Evolutionary conservation across 2,329 filamentous ascomycete species (phyloP), one percentile per base, ranked within the genome.

Genomic region (Penicillium sp.): DNA sequence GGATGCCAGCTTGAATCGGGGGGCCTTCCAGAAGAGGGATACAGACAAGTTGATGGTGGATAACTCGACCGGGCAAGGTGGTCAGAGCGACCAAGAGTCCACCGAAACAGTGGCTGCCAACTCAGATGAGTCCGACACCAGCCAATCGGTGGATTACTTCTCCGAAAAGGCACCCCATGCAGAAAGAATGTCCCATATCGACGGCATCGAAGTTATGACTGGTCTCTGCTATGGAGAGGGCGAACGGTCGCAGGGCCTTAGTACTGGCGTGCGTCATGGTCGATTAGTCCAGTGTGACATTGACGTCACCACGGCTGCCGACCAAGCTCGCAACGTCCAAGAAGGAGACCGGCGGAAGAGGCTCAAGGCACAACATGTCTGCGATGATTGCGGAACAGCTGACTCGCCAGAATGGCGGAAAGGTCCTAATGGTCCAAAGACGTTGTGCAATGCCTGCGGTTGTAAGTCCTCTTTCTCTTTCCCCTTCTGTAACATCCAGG

Each of bases 391-490:
- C 68, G 90, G 91, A 73, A 96, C 88, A 0, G 76, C 94, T 27
- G 90, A 96, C 60, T 94, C 87, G 11, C 91, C 91, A 0, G 91
- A 97, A 71, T 97, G 91, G 91, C 78, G 91, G 47, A 96, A 95
- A 65, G 91, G 91, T 0, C 91, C 91, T 0, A 87, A 80, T 48
- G 91, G 91, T 2, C 90, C 90, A 1, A 96, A 97, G 67, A 96
- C 91, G 7, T 71, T 97, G 9, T 97, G 91, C 68, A 97, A 97
- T 69, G 91, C 91, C 6, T 97, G 91, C 62, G 91, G 91, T 81
- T 86, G 78, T 78, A 56, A 69, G 75, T 73, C 30, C 20, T 43
- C 21, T 11, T 14, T 27, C 17, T 19, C 30, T 33, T 19, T 28
- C 20, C 38, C 39, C 5, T 15, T 29, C 3, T 39, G 27, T 34